phyloP scores from a whole-genome alignment of 768 basidiomycete genomes.

The Naganishia vaughanmartiniae region DNA sequence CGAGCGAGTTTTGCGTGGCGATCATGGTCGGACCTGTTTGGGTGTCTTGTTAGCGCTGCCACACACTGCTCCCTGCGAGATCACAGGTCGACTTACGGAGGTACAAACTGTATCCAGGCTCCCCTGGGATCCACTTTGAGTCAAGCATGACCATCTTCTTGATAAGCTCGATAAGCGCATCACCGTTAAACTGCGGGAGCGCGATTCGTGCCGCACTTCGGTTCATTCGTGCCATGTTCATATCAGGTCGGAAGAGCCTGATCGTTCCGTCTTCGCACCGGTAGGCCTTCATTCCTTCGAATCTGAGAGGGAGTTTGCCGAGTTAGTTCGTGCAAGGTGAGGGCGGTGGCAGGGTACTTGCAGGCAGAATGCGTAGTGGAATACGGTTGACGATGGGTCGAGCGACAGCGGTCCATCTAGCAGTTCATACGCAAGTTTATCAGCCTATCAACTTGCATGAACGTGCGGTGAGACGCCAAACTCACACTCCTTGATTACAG shows the following conservation, averaged over 20 bases:
- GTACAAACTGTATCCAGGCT: conserved; percentile 85
- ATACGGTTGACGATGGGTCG: conserved; percentile 75
- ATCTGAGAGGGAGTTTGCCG: conserved; percentile 31
- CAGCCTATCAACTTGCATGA: neutral
- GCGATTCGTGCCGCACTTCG: conserved; percentile 73
- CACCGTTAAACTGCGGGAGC: conserved; percentile 77
- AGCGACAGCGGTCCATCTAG: conserved; percentile 70
- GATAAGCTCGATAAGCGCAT: conserved; percentile 71
- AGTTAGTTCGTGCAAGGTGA: neutral
- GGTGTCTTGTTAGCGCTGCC: neutral
- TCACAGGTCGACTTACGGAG: conserved; percentile 65
- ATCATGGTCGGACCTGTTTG: conserved; percentile 56
- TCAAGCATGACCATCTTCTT: conserved; percentile 81
- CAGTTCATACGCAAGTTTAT: neutral
- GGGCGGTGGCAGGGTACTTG: conserved; percentile 29
- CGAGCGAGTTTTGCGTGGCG: conserved; percentile 64
- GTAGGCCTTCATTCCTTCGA: conserved; percentile 96
- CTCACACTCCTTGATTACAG: conserved; percentile 79
- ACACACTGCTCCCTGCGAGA: neutral
- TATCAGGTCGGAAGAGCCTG: conserved; percentile 86
- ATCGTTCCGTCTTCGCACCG: conserved; percentile 68
- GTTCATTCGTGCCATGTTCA: conserved; percentile 98
- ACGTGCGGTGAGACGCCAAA: conserved; percentile 32
- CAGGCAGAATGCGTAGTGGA: conserved; percentile 90
- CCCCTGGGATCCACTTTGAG: conserved; percentile 84